Conservation (phyloP, 257 asterid species). For the Salvia splendens region DNA sequence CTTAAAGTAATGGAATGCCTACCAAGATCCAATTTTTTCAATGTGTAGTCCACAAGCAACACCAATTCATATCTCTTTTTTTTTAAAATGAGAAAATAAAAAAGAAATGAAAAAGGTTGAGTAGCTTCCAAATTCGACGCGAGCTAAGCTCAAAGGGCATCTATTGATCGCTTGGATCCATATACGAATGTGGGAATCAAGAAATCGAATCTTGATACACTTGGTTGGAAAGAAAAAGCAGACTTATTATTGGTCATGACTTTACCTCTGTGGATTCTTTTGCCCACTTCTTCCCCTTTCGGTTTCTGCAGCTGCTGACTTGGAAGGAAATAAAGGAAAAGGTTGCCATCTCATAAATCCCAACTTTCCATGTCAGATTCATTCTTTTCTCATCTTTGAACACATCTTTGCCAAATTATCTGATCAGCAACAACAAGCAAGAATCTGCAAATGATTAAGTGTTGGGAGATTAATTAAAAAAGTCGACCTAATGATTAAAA, state of each 20-base stretch:
- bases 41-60: too few species aligned
- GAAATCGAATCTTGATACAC: conserved; percentile 30
- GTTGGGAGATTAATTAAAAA: neutral
- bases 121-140: too few species aligned
- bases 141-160: too few species aligned
- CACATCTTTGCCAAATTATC: neutral
- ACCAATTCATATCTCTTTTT: too few species aligned
- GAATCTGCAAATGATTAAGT: neutral
- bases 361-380: conserved; percentile 22
- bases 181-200: conserved; percentile 36
- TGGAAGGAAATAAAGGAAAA: neutral
- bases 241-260: neutral
- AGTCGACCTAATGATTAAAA: neutral
- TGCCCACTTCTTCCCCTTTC: too few species aligned
- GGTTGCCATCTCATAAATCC: neutral
- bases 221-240: conserved; percentile 11
- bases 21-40: too few species aligned
- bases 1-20: too few species aligned
- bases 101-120: too few species aligned
- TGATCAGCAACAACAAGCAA: neutral
- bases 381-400: conserved; percentile 1
- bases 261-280: conserved; percentile 10
- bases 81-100: too few species aligned
- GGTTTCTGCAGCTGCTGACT: neutral
- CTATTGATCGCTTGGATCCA: conserved; percentile 25